Conservation (phyloP, 2,329 filamentous ascomycete species). For the Fusarium newnesense region DNA sequence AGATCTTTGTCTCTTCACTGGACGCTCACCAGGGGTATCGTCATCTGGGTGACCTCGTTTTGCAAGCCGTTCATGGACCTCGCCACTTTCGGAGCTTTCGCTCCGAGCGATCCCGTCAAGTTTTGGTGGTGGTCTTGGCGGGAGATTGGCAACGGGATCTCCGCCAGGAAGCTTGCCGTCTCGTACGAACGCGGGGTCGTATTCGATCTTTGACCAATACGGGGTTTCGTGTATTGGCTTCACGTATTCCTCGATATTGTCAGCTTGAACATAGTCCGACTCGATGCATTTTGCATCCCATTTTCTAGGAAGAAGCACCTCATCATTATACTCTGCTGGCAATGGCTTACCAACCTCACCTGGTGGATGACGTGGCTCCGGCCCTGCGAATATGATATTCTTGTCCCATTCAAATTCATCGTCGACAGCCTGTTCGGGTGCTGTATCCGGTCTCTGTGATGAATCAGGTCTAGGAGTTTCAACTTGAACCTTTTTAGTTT, state of each 20-base stretch:
- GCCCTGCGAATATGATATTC: conserved; percentile 52
- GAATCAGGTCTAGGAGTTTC: conserved; percentile 8
- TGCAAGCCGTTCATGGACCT: conserved; percentile 19
- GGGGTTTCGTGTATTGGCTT: conserved; percentile 53
- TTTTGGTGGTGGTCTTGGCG: neutral
- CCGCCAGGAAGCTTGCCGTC: conserved; percentile 39
- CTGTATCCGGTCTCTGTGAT: conserved; percentile 13
- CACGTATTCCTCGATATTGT: conserved; percentile 56
- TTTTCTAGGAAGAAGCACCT: conserved; percentile 57
- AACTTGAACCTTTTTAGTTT: conserved; percentile 18
- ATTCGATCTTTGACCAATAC: conserved; percentile 53
- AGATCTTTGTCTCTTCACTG: conserved; percentile 37
- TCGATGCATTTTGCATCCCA: conserved; percentile 56
- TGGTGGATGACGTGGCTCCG: conserved; percentile 48
- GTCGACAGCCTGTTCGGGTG: conserved; percentile 22
- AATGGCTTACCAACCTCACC: conserved; percentile 61
- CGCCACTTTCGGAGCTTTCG: conserved; percentile 33
- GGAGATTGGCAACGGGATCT: conserved; percentile 30
- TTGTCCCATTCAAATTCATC: conserved; percentile 54
- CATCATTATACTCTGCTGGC: conserved; percentile 54
- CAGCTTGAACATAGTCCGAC: conserved; percentile 56
- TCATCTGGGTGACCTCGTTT: conserved; percentile 31
- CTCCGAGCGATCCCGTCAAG: conserved; percentile 12
- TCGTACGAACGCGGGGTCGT: conserved; percentile 56
- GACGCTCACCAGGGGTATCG: conserved; percentile 22